Evolutionary conservation across 2,329 filamentous ascomycete genomes (phyloP).

Genomic region (Rutstroemia sp.): DNA sequence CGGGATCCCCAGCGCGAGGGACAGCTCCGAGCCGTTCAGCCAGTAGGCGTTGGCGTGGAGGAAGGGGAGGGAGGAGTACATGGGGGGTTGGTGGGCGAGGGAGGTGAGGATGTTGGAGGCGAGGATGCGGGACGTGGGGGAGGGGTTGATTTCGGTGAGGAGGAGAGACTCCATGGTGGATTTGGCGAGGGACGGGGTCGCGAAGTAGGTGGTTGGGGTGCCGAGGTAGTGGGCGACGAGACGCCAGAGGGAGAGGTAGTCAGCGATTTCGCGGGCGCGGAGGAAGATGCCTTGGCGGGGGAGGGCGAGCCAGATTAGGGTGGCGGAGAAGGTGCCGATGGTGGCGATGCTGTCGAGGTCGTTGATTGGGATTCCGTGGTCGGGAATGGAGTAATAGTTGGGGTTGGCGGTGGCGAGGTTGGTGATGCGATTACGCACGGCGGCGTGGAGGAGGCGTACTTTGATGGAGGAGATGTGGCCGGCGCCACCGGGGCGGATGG

Average conservation of each 20-base stretch:
- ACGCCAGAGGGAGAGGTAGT: conserved; percentile 71
- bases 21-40: conserved; percentile 19
- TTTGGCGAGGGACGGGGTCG: conserved; percentile 46
- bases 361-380: conserved; percentile 62
- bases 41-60: too few relatives aligned
- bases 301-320: conserved; percentile 59
- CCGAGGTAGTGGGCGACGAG: conserved; percentile 68
- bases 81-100: conserved; percentile 46
- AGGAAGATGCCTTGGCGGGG: conserved; percentile 67
- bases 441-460: conserved; percentile 62
- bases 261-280: conserved; percentile 51
- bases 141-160: conserved; percentile 58
- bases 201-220: conserved; percentile 55
- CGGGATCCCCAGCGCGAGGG: neutral
- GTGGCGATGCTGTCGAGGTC: conserved; percentile 70
- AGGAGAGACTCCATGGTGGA: conserved; percentile 62
- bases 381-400: conserved; percentile 53
- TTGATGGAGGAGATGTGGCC: conserved; percentile 59
- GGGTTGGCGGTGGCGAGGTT: conserved; percentile 47
- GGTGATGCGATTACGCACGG: conserved; percentile 58
- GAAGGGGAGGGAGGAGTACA: too few relatives aligned
- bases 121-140: conserved; percentile 52
- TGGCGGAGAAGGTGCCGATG: conserved; percentile 61
- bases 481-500: conserved; percentile 60
- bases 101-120: conserved; percentile 69